A percentile compares a stretch with the other conserved stretches of the same genome.
phyloP scores from a whole-genome alignment of 2,329 filamentous ascomycete genomes.

The Colletotrichum higginsianum region DNA sequence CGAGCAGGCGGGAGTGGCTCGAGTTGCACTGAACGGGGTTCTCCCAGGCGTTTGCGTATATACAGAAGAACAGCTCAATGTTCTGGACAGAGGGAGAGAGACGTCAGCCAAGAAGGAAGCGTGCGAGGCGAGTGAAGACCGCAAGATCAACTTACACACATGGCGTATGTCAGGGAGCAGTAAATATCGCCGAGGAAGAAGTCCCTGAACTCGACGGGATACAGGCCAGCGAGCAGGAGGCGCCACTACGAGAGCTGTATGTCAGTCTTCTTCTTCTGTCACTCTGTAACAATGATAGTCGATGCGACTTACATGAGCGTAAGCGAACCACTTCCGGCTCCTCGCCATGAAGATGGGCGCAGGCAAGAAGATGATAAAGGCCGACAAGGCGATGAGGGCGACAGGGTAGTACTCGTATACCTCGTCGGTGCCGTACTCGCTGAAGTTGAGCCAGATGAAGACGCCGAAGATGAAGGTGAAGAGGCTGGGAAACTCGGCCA shows the following conservation, averaged over 20 bases:
- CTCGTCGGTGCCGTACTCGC: constrained; percentile 72
- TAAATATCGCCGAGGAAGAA: constrained; percentile 99
- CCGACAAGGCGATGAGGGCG: constrained; percentile 79
- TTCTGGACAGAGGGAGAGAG: constrained; percentile 69
- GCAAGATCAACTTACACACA: constrained; percentile 74
- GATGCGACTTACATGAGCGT: constrained; percentile 81
- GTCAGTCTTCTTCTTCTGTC: constrained; percentile 24
- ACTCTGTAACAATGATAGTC: background rate
- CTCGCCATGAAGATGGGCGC: constrained; percentile 80
- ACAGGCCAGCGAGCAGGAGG: constrained; percentile 85
- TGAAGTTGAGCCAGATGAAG: constrained; percentile 92
- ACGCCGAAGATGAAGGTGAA: constrained; percentile 85
- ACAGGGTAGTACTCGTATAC: constrained; percentile 92
- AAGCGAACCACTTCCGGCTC: constrained; percentile 87
- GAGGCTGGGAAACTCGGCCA: constrained; percentile 88
- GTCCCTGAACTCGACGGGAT: constrained; percentile 95
- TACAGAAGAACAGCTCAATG: constrained; percentile 92
- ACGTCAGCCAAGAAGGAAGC: constrained; percentile 7
- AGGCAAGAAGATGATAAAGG: constrained; percentile 82
- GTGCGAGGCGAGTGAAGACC: rapidly evolving
- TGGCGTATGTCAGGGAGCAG: constrained; percentile 92
- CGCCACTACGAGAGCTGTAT: constrained; percentile 75
- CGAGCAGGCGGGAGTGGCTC: constrained; percentile 83
- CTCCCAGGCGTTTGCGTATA: constrained; percentile 86
- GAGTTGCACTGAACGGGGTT: constrained; percentile 87